Evolutionary conservation across 1,284 basidiomycete genomes (phyloP), one percentile per base, ranked within the genome.

Genomic region (Cutaneotrichosporon dermatis): DNA sequence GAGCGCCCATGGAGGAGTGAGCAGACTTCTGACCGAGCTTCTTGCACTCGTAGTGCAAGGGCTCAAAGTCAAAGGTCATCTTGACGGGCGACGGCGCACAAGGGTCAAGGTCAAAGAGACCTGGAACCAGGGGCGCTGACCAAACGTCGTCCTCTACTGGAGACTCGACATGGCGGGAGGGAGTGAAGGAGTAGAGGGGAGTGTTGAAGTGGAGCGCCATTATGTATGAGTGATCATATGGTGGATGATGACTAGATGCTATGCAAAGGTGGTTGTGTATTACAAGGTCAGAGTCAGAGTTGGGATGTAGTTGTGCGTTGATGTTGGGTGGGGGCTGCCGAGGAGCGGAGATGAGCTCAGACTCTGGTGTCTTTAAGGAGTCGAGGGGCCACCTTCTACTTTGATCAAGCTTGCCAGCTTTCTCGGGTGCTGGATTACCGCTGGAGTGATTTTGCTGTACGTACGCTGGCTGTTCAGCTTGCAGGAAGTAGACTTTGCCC

Each of bases 101-200:
- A 15, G 50, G 39, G 43, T 61, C 60, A 15, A 61, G 48, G 57
- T 62, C 60, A 16, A 51, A 54, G n/a, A 55, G 16, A 25, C 60
- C 60, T 16, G 60, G 60, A 2, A 54, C 54, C 16, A 62, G 37
- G 11, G 60, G 60, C 10, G 55, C 48, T 35, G 55, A 9, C 52
- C 52, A 54, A 1, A 42, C 33, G 33, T 54, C 52, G 15, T 46
- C 44, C n/a, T 41, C 34, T 35, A 36, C 34, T 13, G 46, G 7
- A 33, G 43, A 8, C 43, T 44, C 43, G 43, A 7, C 11, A 10
- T 51, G 11, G 39, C 11, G 36, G 15, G 5, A 25, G 6, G 44
- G 42, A 44, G 40, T 16, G 50, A 6, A 58, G 57, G 33, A 44
- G 51, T 4, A 13, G 56, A 13, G n/a, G 43, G 6, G 13, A 6